Conservation (phyloP, 2,329 filamentous ascomycete genomes). For the Alternaria burnsii region DNA sequence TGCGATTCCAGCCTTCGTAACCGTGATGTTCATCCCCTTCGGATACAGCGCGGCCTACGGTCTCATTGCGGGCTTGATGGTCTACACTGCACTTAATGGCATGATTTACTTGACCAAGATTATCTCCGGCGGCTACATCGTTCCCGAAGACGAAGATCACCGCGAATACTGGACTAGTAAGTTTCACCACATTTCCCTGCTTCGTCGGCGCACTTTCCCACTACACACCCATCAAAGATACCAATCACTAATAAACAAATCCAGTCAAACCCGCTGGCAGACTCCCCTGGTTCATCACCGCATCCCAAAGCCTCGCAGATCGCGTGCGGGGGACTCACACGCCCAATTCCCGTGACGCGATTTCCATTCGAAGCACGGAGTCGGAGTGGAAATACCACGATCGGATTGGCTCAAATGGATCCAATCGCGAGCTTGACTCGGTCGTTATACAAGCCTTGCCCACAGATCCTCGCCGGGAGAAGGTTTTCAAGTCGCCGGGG, state of each 20-base stretch:
- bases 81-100: constrained; percentile 78
- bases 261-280: constrained; percentile 37
- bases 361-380: constrained; percentile 37
- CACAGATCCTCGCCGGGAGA: constrained; percentile 39
- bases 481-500: constrained; percentile 34
- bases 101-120: constrained; percentile 74
- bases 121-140: constrained; percentile 71
- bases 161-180: constrained; percentile 84
- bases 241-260: constrained; percentile 1
- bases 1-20: constrained; percentile 83
- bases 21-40: constrained; percentile 85
- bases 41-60: constrained; percentile 89
- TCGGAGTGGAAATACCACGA: constrained; percentile 37
- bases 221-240: background rate
- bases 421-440: constrained; percentile 41
- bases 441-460: constrained; percentile 34
- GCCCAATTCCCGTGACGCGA: constrained; percentile 25
- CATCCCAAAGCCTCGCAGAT: constrained; percentile 39
- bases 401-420: constrained; percentile 36
- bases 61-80: constrained; percentile 79
- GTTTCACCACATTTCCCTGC: constrained; percentile 15
- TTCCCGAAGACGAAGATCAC: constrained; percentile 76
- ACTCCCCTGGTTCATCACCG: constrained; percentile 20
- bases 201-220: constrained; percentile 2
- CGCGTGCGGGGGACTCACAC: constrained; percentile 25